Conservation (phyloP, 495 filamentous ascomycete genomes). For the Lophium mytilinum region DNA sequence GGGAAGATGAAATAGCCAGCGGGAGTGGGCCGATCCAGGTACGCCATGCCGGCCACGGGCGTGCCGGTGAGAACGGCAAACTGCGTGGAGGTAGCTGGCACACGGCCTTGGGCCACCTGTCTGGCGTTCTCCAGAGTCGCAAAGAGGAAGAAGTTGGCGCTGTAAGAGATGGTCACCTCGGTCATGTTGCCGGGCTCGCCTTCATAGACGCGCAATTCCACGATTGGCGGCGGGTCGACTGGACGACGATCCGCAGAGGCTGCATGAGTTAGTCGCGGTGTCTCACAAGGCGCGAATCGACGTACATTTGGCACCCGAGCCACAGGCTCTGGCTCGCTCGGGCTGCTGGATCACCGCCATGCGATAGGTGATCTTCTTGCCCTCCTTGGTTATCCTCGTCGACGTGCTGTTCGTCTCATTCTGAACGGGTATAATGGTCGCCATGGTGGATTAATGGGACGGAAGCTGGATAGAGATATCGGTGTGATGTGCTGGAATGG, state of each 20-base stretch:
- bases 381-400: constrained; percentile 67
- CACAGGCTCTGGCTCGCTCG: constrained; percentile 90
- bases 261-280: constrained; percentile 31
- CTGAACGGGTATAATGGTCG: constrained; percentile 38
- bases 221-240: constrained; percentile 92
- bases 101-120: constrained; percentile 72
- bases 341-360: constrained; percentile 90
- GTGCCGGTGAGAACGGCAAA: constrained; percentile 89
- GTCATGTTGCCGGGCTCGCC: constrained; percentile 52
- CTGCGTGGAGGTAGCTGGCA: constrained; percentile 54
- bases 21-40: constrained; percentile 81
- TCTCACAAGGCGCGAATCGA: neutral
- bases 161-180: constrained; percentile 86
- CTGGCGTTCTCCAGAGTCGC: constrained; percentile 85
- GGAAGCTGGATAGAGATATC: neutral
- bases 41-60: constrained; percentile 93
- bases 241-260: constrained; percentile 93
- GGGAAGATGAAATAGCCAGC: constrained; percentile 98
- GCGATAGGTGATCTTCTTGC: constrained; percentile 71
- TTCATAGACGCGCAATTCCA: constrained; percentile 84
- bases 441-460: constrained; percentile 26
- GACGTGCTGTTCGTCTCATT: constrained; percentile 53
- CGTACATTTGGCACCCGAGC: constrained; percentile 90
- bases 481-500: neutral
- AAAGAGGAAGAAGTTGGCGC: constrained; percentile 96